Conservation (phyloP, 148 eudicot species). For the Rhododendron mucronatum region DNA sequence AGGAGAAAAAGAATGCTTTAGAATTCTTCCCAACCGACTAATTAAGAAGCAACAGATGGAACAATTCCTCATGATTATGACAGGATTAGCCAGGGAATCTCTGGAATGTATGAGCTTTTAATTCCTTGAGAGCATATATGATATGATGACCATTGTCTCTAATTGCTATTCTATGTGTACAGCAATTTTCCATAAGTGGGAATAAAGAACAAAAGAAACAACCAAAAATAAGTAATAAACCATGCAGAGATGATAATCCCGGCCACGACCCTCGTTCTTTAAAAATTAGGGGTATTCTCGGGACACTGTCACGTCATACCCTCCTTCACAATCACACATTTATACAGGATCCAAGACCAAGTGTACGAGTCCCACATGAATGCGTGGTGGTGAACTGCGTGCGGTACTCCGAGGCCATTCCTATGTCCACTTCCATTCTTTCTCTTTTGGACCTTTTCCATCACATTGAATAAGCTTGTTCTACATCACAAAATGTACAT, state of each 20-base stretch:
- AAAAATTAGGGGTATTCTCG: too few relatives aligned
- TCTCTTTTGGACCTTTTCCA: neutral
- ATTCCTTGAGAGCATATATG: neutral
- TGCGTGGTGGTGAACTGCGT: neutral
- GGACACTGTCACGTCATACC: neutral
- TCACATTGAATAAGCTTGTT: neutral
- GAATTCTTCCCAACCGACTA: neutral
- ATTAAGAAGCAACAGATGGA: neutral
- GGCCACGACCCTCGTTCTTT: too few relatives aligned
- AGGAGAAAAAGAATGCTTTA: neutral
- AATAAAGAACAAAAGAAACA: neutral
- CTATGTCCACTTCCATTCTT: too few relatives aligned
- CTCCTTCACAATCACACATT: neutral
- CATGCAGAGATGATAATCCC: too few relatives aligned
- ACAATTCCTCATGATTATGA: neutral
- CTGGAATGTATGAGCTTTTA: neutral
- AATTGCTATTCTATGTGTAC: too few relatives aligned
- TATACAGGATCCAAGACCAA: neutral
- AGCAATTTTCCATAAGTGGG: neutral
- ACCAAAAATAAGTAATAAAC: neutral
- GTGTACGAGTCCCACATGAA: neutral
- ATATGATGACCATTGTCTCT: neutral
- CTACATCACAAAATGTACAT: neutral
- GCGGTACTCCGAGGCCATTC: too few relatives aligned
- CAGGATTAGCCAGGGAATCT: neutral